Evolutionary conservation across 176 grass and related monocot species (phyloP).

Genomic region (Juncus effusus): DNA sequence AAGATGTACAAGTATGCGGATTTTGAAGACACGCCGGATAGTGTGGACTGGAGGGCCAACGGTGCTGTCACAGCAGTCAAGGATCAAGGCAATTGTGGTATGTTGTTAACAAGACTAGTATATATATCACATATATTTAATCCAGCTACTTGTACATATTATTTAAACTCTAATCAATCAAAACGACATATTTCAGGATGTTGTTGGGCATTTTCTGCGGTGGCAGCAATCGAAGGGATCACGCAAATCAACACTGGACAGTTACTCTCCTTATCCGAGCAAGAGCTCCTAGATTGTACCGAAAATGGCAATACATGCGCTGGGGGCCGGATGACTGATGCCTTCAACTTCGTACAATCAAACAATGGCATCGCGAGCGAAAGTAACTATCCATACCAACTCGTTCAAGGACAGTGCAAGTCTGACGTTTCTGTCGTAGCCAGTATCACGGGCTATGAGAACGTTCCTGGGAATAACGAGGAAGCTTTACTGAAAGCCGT

Average conservation of each 20-base stretch:
- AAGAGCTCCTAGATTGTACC: conserved; percentile 28
- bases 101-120: conserved; percentile 1
- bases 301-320: not conserved
- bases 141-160: too few relatives aligned
- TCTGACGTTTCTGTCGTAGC: too few relatives aligned
- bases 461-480: conserved; percentile 3
- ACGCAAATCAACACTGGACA: conserved; percentile 13
- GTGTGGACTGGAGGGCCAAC: conserved; percentile 24
- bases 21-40: not conserved
- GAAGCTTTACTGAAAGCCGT: not conserved
- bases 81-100: conserved; percentile 28
- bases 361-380: conserved; percentile 30
- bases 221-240: conserved; percentile 27
- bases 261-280: conserved; percentile 28
- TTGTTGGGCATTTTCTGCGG: conserved; percentile 50
- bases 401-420: not conserved
- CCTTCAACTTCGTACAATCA: conserved; percentile 11
- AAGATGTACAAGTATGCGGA: conserved; percentile 20
- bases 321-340: not conserved
- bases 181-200: conserved; percentile 8
- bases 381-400: conserved; percentile 16
- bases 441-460: not conserved
- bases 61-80: conserved; percentile 27
- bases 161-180: too few relatives aligned
- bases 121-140: too few relatives aligned